A percentile compares a stretch with the other conserved stretches of the same genome.
phyloP scores from a whole-genome alignment of 306 rosid genomes.

The Citrullus colocynthis region DNA sequence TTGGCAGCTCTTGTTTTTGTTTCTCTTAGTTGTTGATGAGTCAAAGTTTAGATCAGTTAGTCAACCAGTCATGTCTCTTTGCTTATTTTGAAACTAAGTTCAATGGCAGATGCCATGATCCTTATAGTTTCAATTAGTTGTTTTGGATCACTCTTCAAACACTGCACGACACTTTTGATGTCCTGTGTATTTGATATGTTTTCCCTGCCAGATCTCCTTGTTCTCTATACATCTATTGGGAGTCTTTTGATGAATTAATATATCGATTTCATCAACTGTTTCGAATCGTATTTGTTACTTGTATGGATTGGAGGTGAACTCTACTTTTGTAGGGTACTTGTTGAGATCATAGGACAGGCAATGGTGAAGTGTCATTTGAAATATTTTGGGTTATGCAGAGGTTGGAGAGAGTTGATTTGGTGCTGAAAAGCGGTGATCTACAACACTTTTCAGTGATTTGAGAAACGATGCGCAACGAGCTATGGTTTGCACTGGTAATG shows the following conservation, averaged over 20 bases:
- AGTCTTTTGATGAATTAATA: background rate
- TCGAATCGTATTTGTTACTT: background rate
- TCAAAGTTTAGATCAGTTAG: background rate
- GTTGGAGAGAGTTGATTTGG: slow-evolving; percentile 9
- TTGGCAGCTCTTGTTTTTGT: background rate
- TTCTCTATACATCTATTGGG: background rate
- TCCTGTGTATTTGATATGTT: background rate
- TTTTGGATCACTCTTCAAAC: slow-evolving; percentile 2
- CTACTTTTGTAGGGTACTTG: background rate
- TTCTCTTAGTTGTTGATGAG: background rate
- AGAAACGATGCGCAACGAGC: slow-evolving; percentile 98
- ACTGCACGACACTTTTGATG: background rate
- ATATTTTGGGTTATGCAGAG: slow-evolving; percentile 1
- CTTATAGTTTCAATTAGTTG: background rate
- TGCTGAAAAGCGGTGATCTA: slow-evolving; percentile 24
- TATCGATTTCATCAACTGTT: background rate
- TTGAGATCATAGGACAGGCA: background rate
- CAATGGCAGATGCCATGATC: background rate
- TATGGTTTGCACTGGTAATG: slow-evolving; percentile 96
- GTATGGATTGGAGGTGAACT: background rate
- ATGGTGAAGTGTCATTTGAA: background rate
- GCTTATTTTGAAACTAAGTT: background rate
- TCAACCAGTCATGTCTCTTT: background rate
- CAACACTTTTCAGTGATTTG: slow-evolving; percentile 17
- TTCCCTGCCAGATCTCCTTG: background rate